Conservation (phyloP, 148 eudicot species). For the Fagopyrum esculentum region DNA sequence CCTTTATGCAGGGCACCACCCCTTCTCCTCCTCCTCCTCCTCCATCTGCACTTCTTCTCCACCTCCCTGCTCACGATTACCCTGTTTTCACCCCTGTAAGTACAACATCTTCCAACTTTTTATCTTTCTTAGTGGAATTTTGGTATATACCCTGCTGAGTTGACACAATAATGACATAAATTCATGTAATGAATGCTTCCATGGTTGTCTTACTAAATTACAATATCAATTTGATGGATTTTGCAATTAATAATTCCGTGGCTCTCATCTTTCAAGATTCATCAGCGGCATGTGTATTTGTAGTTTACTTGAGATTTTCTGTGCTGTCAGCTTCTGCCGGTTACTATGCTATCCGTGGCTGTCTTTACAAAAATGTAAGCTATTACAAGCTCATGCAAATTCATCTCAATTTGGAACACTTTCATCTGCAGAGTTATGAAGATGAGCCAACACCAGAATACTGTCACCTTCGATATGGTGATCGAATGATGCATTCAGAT, state of each 20-base stretch:
- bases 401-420: neutral
- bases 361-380: neutral
- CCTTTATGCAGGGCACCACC: conserved; percentile 48
- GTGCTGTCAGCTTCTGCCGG: conserved; percentile 1
- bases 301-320: neutral
- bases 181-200: neutral
- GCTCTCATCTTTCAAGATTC: neutral
- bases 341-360: neutral
- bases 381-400: neutral
- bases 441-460: conserved; percentile 72
- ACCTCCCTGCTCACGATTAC: conserved; percentile 70
- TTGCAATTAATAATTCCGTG: neutral
- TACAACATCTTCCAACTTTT: conserved; percentile 4
- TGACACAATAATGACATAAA: neutral
- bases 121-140: neutral
- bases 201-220: neutral
- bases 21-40: conserved; percentile 20
- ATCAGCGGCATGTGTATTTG: neutral
- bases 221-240: neutral
- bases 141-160: neutral
- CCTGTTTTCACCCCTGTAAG: conserved; percentile 96
- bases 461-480: conserved; percentile 19
- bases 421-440: conserved; percentile 53
- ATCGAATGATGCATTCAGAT: conserved; percentile 36
- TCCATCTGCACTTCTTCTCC: conserved; percentile 24